Evolutionary conservation across 495 filamentous ascomycete genomes (phyloP), one percentile per base, ranked within the genome.

Genomic region (Penicillium arizonense): DNA sequence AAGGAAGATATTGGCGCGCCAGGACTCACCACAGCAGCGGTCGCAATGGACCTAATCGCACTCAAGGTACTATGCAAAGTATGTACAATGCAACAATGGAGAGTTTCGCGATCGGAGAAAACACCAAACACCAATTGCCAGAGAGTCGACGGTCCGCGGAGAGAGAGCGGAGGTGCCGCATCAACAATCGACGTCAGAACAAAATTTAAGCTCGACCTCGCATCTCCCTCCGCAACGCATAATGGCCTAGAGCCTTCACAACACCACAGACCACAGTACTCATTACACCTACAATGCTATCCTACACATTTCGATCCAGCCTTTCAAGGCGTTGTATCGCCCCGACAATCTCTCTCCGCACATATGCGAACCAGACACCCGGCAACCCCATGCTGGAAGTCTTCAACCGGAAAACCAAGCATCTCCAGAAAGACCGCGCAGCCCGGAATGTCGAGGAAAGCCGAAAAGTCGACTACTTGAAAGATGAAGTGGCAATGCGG

Each of bases 401-500:
- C 71, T 99, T 99, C 86, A 92, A 94, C 71, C 81, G 84, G 41
- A 80, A 81, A 44, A 81, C 83, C 14, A 99, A 99, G 77, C 88
- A 87, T 68, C 74, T 94, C 20, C 95, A 99, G 64, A 91, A 88
- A 62, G 90, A 97, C 68, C 84, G 94, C 21, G 86, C 92, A 8
- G 91, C 89, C 5, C 62, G 68, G 30, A 76, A 96, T 66, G 77
- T 82, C 32, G 82, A 90, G 56, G 64, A 71, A 39, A 91, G 91
- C 63, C 79, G 91, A 8, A 81, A 86, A 54, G 85, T 88, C 33
- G 95, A 97, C 69, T 97, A 97, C 67, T 73, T 99, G 45, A 88
- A 90, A 63, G 90, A 97, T 69, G 94, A 97, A 67, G 86, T 96
- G 1, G 93, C 95, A 24, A 74, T 74, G 36, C 82, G 95, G 41